phyloP scores from a whole-genome alignment of 768 basidiomycete genomes.

The Infundibulicybe gibba region DNA sequence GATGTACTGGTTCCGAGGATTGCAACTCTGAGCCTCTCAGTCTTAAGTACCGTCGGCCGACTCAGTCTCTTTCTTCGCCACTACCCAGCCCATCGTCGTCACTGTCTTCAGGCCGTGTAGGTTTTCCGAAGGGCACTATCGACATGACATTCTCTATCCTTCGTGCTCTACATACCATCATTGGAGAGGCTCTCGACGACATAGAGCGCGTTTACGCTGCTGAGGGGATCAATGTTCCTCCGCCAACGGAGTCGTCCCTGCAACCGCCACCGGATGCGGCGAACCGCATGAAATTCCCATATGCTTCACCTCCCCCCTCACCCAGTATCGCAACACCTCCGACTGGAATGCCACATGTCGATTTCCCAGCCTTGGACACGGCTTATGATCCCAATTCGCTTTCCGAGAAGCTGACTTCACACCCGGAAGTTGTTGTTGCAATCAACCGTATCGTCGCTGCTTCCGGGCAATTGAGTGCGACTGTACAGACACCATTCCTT shows the following conservation, averaged over 20 bases:
- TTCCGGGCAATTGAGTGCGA: conserved; percentile 61
- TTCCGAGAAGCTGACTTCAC: conserved; percentile 52
- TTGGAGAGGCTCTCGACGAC: conserved; percentile 66
- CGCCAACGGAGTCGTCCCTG: not conserved
- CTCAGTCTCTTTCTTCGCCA: no score
- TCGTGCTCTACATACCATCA: conserved; percentile 59
- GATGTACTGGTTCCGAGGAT: no score
- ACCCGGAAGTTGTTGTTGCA: conserved; percentile 57
- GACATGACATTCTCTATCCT: conserved; percentile 61
- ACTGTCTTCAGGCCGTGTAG: no score
- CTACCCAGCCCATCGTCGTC: no score
- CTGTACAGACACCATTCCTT: conserved; percentile 65
- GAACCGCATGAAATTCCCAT: conserved; percentile 7
- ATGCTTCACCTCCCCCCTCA: conserved; percentile 29
- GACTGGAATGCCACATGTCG: conserved; percentile 20
- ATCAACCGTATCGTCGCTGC: conserved; percentile 66
- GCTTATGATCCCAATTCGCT: conserved; percentile 42
- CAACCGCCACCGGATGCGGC: not conserved
- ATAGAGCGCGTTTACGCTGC: conserved; percentile 56
- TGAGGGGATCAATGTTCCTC: conserved; percentile 8
- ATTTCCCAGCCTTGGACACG: conserved; percentile 56
- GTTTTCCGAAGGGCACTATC: not conserved
- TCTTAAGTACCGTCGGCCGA: no score
- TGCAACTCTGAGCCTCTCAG: no score
- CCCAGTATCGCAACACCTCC: conserved; percentile 14